These are phyloP conservation scores for Fusarium sp. DNA, from an alignment of 2,329 filamentous ascomycete genomes.

Conservation along the genomic window DNA sequence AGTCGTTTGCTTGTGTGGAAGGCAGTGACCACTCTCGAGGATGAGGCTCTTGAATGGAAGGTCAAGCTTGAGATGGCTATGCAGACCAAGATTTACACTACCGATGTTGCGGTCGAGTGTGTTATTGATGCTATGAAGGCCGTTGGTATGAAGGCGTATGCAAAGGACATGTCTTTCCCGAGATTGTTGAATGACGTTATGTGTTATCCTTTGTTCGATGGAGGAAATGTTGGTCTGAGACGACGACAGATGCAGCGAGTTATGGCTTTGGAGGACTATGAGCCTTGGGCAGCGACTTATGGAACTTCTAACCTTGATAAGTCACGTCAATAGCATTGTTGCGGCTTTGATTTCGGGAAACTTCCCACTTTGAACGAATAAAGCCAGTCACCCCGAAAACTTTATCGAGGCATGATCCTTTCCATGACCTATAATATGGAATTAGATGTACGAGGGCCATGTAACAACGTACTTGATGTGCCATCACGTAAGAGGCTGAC, in stretches of 20 bases:
- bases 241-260: not conserved
- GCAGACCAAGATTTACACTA: slow-evolving; percentile 7
- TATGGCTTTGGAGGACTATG: not conserved
- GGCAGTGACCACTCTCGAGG: not conserved
- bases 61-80: not conserved
- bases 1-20: not conserved
- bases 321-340: not conserved
- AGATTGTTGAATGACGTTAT: not conserved
- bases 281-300: not conserved
- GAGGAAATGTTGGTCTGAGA: slow-evolving; percentile 2
- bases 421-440: too few relatives aligned
- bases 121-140: slow-evolving; percentile 4
- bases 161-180: not conserved
- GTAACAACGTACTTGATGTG: too few relatives aligned
- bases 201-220: slow-evolving; percentile 7
- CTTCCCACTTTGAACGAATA: too few relatives aligned
- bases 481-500: too few relatives aligned
- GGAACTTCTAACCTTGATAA: not conserved
- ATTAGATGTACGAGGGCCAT: too few relatives aligned
- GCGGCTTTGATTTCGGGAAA: too few relatives aligned
- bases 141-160: not conserved
- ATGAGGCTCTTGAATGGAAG: not conserved
- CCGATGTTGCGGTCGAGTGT: not conserved
- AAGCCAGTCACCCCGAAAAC: too few relatives aligned
- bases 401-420: too few relatives aligned